Base-by-base conservation (phyloP, 2,329 filamentous ascomycete species). In the Claviceps pazoutovae region DNA sequence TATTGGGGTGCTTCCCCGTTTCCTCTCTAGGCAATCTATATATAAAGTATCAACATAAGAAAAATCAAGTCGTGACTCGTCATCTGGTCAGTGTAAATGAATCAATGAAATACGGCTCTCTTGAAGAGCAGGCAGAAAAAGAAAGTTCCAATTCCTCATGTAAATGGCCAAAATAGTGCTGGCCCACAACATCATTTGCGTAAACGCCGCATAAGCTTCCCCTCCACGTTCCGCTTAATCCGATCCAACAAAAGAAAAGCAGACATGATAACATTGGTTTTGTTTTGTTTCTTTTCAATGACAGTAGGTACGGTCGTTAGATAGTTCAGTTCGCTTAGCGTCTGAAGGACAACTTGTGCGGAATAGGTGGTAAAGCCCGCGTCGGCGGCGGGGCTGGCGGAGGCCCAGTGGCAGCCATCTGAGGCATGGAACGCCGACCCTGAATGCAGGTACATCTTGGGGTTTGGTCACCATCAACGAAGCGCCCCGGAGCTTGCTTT, bases 371-470 rank as follows among this genome's bases (percentile, higher is more conserved):
- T 21, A 80, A 67, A 14, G 76, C 75, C 56, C 71, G 72, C 11
- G 67, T 78, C 23, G 77, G 77, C 5, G 77, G 77, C 6, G 77
- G 77, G 14, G 69, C 73, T 16, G 71, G 75, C 1, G 76, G 76
- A 34, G 75, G 75, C 1, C 73, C 74, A 13, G 74, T 70, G 1
- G 64, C 64, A 39, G 64, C 65, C 44, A 78, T 64, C 26, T 76
- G 73, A 5, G 75, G 71, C 70, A 78, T 71, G 62, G 75, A 78
- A 51, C 71, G 68, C 26, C 74, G 67, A 50, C 67, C 68, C 26
- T 9, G 44, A 11, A 62, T 39, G 21, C 66, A 48, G 5, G 56
- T 55, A 44, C 57, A 64, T 7, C 46, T 53, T 30, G 55, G 54
- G 13, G 51, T 56, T n/a, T 47, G 50, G 5, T 63, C 60, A 1